Base-by-base conservation (phyloP, 768 basidiomycete genomes). In the Lanmaoa pseudosensibilis region DNA sequence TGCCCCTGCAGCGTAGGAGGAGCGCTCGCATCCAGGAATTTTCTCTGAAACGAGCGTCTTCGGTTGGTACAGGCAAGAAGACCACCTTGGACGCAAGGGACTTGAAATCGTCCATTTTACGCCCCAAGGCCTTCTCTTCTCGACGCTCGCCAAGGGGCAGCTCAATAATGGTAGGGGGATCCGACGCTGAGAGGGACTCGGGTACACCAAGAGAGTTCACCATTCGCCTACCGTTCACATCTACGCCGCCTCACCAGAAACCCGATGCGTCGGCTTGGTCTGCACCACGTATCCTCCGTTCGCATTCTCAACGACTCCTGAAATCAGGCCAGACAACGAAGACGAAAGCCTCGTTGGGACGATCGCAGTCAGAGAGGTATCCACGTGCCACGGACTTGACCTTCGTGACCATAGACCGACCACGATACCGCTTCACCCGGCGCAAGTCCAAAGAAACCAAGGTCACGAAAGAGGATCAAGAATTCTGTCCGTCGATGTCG, bases 301-400 rank as follows among this genome's bases (percentile, higher is more conserved):
- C 69, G 15, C 60, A 61, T 18, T 69, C 69, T 4, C 71, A 69
- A 33, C 56, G 63, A 39, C 50, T 59, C 19, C 23, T 21, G 34
- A 50, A 38, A 32, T 18, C 55, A 21, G 34, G 13, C 19, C 23
- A 40, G 25, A 11, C 32, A 9, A 18, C 38, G 3, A 49, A 47
- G 49, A 39, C 38, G 38, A 55, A 54, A 4, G n/a, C 27, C 6
- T 15, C 46, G 8, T 48, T 69, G 37, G 61, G 52, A 37, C 62
- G 69, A n/a, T 68, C 68, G n/a, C 62, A 57, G 19, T 70, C 68
- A 21, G 68, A 64, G 34, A 65, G 46, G 40, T 56, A 66, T 21
- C 59, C 68, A 16, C 60, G 55, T 21, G 21, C 60, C n/a, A 36
- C 54, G 2, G 67, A 70, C 45, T 23, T 66, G 52, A 38, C 47